Base-by-base conservation (phyloP, 202 grass and related monocot genomes). In the Carex arenaria region DNA sequence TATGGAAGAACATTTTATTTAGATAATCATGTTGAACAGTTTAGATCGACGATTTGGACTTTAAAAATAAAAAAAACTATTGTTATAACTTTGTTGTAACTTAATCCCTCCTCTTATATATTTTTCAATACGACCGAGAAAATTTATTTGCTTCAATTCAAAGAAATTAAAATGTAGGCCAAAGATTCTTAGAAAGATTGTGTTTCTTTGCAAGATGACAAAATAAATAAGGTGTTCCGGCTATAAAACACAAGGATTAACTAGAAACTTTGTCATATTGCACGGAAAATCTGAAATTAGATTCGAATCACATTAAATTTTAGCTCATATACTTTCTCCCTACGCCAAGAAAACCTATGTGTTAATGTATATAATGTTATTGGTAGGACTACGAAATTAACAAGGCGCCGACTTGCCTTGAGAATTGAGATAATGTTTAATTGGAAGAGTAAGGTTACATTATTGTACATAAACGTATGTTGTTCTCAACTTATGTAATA, bases 221-320 rank as follows among this genome's bases (percentile, higher is more conserved):
- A 69, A 1, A 1, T 67, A 40, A n/a, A 42, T 68, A 42, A 40
- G 5, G 5, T 40, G 38, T 40, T 40, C 38, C 5, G 40, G 40
- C 40, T 8, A 42, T 42, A 8, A 7, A 42, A 8, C 40, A 42
- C 7, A 42, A 42, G 40, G 40, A 42, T 42, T 42, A 42, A 42
- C 40, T 42, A 42, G 7, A 8, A 42, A 42, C 7, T 70, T 70
- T 20, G 36, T 70, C 67, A 42, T 45, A 19, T 70, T 70, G 38
- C 67, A 45, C 67, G 66, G 66, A 60, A 60, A 60, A 60, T 71
- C 67, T 71, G 67, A 47, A 40, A 71, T 71, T 71, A 71, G 67
- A 71, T 71, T 71, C 38, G 67, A 71, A 71, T 42, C 67, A 71
- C 38, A 42, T 69, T 69, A 38, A 8, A 66, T 70, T 45, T 70